Percentiles rank a stretch among this genome's conserved stretches.
phyloP scores from a whole-genome alignment of 108 stramenopile genomes.

The Fistulifera solaris region DNA sequence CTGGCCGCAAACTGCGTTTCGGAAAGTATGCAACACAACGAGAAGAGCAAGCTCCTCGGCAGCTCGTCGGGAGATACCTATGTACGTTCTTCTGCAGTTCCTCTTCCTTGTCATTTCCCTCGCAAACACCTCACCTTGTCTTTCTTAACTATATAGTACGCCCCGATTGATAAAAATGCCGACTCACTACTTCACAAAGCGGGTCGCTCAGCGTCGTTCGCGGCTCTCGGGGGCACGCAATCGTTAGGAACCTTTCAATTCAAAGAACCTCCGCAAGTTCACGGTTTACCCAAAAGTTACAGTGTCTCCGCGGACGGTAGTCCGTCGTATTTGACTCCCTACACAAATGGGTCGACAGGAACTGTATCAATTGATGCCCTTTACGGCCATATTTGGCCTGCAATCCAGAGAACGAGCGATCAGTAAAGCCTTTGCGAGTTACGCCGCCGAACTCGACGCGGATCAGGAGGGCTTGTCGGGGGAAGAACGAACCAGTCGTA shows the following conservation, averaged over 20 bases:
- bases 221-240: constrained; percentile 33
- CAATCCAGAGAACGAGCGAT: constrained; percentile 58
- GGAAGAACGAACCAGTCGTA: constrained; percentile 35
- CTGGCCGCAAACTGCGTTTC: too few relatives aligned
- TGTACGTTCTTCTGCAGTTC: too few relatives aligned
- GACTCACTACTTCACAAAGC: constrained; percentile 8
- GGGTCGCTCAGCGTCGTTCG: constrained; percentile 26
- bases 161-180: too few relatives aligned
- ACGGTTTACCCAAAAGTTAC: constrained; percentile 49
- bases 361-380: constrained; percentile 73
- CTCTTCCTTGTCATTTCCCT: too few relatives aligned
- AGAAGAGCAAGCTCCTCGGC: too few relatives aligned
- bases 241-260: constrained; percentile 36
- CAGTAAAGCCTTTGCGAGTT: constrained; percentile 58
- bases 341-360: constrained; percentile 75
- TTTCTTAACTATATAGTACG: too few relatives aligned
- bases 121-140: too few relatives aligned
- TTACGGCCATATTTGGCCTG: constrained; percentile 72
- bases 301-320: constrained; percentile 52
- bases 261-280: constrained; percentile 18
- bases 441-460: constrained; percentile 73
- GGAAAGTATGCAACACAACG: too few relatives aligned
- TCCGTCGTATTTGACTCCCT: constrained; percentile 48
- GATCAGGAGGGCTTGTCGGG: constrained; percentile 17
- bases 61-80: too few relatives aligned